Evolutionary conservation across 106 monocot genomes (phyloP), one percentile per base, ranked within the genome.

Genomic region (Iris macrosiphon): DNA sequence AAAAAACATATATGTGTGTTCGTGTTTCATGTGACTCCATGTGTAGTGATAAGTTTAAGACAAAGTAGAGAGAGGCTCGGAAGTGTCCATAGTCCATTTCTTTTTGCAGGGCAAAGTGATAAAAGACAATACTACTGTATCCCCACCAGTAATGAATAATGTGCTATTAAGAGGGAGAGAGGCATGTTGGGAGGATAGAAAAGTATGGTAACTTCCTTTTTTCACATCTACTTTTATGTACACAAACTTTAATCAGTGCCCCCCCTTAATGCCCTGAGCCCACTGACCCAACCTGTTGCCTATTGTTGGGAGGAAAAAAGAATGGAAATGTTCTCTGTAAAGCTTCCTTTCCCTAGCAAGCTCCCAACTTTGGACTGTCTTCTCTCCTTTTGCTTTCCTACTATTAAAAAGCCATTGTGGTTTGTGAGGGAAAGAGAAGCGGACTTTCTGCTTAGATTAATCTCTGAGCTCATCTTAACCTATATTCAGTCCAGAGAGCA

Each of bases 271-370:
- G 49, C 50, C 50, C 62, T 50, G 62, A 60, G 23, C 8, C 7
- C 45, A 24, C 59, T 57, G 34, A 45, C 64, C 70, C 59, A 62
- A 65, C 24, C 11, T 58, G 21, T 49, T 75, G 56, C 59, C 63
- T 48, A 42, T 65, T 47, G 43, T 32, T 21, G 32, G 72, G 61
- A 63, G 49, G 55, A 69, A 73, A 69, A 45, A 60, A n/a, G n/a
- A n/a, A 65, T 54, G 45, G 55, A 73, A 60, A 63, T 74, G 77
- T 78, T 83, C 77, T 73, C 77, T 82, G 77, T 51, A 77, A 77
- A 77, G 73, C 58, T 82, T 77, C 68, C 77, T 77, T 77, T 73
- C 73, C 69, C 77, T 73, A 64, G 45, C 82, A 77, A 69, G 34
- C 55, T 55, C 60, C 63, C 66, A 59, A 57, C 38, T 73, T 69